phyloP scores from a whole-genome alignment of 371 early-diverging fungal species.

The Dichotomocladium elegans region DNA sequence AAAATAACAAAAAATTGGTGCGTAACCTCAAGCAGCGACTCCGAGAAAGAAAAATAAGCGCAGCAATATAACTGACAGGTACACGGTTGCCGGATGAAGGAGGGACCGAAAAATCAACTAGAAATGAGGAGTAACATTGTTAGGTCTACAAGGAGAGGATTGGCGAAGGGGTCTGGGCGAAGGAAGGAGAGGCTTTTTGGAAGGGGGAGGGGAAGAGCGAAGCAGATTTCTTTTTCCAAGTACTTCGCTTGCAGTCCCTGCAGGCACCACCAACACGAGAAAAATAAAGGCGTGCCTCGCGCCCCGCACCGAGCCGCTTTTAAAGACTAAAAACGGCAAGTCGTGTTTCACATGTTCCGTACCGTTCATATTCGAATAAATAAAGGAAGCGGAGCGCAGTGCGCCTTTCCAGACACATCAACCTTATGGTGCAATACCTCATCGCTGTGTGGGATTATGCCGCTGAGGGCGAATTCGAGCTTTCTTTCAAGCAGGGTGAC shows the following conservation, averaged over 20 bases:
- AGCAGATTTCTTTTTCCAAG: too few species aligned
- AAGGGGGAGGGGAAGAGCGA: neutral
- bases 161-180: neutral
- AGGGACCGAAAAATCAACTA: neutral
- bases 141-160: neutral
- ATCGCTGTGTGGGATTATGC: conserved; percentile 46
- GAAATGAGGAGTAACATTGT: neutral
- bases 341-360: neutral
- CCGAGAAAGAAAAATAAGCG: neutral
- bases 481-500: conserved; percentile 46
- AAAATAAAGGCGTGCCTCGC: too few species aligned
- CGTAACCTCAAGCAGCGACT: neutral
- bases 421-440: conserved; percentile 36
- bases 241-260: too few species aligned
- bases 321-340: neutral
- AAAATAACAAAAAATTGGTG: neutral
- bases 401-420: neutral
- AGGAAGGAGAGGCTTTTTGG: neutral
- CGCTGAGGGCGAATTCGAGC: conserved; percentile 43
- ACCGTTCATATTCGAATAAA: too few species aligned
- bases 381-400: neutral
- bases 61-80: too few species aligned
- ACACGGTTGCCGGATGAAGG: too few species aligned
- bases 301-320: too few species aligned
- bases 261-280: too few species aligned